A percentile compares a stretch with the other conserved stretches of the same genome.
These are phyloP conservation scores for Beauveria sp. DNA, from an alignment of 2,329 filamentous ascomycete genomes.

Conservation along the genomic window DNA sequence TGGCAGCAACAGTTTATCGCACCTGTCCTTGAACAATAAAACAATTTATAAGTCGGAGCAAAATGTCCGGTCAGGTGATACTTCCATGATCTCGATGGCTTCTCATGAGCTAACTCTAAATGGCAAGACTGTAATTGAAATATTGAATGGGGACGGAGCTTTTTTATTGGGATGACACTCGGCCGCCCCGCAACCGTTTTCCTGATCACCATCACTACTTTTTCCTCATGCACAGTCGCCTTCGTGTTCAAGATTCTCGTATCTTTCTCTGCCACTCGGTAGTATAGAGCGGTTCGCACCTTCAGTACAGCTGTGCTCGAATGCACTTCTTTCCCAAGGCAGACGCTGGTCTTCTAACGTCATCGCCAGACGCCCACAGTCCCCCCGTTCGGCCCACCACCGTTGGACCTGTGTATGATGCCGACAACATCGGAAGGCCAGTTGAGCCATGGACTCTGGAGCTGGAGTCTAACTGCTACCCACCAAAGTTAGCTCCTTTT, in stretches of 20 bases:
- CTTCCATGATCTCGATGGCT: too few species aligned
- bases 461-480: neutral
- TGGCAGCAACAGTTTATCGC: too few species aligned
- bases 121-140: too few species aligned
- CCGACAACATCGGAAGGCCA: neutral
- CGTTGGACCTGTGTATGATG: neutral
- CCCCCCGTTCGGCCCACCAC: neutral
- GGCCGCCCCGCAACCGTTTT: neutral
- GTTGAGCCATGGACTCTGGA: neutral
- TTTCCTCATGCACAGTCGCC: neutral
- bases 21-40: too few species aligned
- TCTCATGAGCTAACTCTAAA: too few species aligned
- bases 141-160: too few species aligned
- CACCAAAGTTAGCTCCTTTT: neutral
- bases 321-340: conserved; percentile 20
- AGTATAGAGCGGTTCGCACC: neutral
- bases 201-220: neutral
- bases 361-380: conserved; percentile 9
- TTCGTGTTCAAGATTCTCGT: neutral
- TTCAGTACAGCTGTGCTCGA: neutral
- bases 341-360: conserved; percentile 19
- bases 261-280: neutral
- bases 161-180: too few species aligned
- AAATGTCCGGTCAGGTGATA: too few species aligned
- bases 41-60: too few species aligned